A percentile compares a stretch with the other conserved stretches of the same genome.
These are phyloP conservation scores for Hansfordia pulvinata DNA, from an alignment of 2,329 filamentous ascomycete genomes.

Conservation along the genomic window DNA sequence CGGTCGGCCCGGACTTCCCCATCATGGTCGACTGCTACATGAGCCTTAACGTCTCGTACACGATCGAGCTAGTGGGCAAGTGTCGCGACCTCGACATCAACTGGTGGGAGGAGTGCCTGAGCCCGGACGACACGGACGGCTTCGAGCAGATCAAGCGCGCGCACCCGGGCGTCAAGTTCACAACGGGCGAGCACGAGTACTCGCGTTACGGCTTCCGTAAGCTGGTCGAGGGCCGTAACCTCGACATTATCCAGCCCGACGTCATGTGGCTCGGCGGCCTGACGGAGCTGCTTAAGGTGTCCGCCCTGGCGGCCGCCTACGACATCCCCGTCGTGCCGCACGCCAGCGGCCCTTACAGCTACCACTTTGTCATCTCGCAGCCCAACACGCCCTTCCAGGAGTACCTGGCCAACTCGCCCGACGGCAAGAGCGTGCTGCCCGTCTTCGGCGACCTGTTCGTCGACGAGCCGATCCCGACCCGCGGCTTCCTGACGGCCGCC, in stretches of 20 bases:
- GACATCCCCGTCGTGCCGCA: slow-evolving; percentile 94
- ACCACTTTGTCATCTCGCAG: slow-evolving; percentile 91
- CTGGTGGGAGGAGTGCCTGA: slow-evolving; percentile 95
- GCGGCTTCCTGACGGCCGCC: slow-evolving; percentile 67
- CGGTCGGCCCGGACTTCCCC: slow-evolving; percentile 79
- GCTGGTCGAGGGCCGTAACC: slow-evolving; percentile 77
- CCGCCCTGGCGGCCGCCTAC: slow-evolving; percentile 81
- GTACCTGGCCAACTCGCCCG: slow-evolving; percentile 84
- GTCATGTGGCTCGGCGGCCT: slow-evolving; percentile 96
- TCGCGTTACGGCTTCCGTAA: slow-evolving; percentile 91
- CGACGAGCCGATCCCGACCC: slow-evolving; percentile 77
- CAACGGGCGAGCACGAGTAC: slow-evolving; percentile 92
- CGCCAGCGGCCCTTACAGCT: slow-evolving; percentile 85
- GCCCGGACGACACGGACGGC: slow-evolving; percentile 83
- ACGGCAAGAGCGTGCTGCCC: slow-evolving; percentile 78
- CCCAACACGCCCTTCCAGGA: slow-evolving; percentile 92
- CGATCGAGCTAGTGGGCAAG: slow-evolving; percentile 77
- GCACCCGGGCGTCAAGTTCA: slow-evolving; percentile 84
- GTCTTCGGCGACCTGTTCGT: slow-evolving; percentile 86
- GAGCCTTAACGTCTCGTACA: slow-evolving; percentile 86
- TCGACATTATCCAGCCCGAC: slow-evolving; percentile 90
- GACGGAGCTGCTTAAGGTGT: slow-evolving; percentile 82
- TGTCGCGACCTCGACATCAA: slow-evolving; percentile 78
- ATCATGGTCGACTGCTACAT: slow-evolving; percentile 97
- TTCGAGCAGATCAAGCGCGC: slow-evolving; percentile 83